phyloP scores from a whole-genome alignment of 768 basidiomycete species.

The Podaxis sp. region DNA sequence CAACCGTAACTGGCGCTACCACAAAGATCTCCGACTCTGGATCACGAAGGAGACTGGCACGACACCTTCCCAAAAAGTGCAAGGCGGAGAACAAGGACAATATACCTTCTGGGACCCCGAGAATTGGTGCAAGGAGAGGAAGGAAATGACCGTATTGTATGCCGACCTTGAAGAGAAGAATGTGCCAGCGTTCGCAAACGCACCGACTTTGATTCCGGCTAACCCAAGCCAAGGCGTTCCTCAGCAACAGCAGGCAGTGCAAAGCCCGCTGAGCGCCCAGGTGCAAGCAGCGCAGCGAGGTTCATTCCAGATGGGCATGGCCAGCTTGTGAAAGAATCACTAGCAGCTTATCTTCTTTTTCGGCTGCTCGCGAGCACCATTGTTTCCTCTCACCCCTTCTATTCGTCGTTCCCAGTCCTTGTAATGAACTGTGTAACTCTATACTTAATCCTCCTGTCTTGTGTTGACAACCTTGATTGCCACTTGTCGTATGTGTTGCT shows the following conservation, averaged over 20 bases:
- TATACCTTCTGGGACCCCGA: conserved; percentile 91
- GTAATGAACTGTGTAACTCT: conserved; percentile 14
- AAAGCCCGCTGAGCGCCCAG: conserved; percentile 36
- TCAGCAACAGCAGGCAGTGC: conserved; percentile 9
- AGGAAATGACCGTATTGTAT: conserved; percentile 74
- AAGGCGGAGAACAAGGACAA: conserved; percentile 79
- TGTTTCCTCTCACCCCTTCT: not conserved
- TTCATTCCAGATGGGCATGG: conserved; percentile 50
- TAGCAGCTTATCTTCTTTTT: conserved; percentile 13
- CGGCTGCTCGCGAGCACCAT: conserved; percentile 5
- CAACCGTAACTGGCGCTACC: conserved; percentile 94
- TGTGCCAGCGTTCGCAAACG: conserved; percentile 53
- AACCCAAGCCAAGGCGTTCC: conserved; percentile 1
- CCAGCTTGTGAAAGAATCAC: conserved; percentile 34
- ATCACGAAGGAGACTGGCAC: conserved; percentile 88
- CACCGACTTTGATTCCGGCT: conserved; percentile 27
- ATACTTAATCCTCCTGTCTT: conserved; percentile 17
- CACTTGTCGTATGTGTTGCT: conserved; percentile 9
- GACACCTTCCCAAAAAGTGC: conserved; percentile 69
- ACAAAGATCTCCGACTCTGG: conserved; percentile 83
- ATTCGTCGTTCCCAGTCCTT: conserved; percentile 14
- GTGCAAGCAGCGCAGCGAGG: conserved; percentile 34
- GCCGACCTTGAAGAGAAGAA: conserved; percentile 73
- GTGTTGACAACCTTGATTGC: conserved; percentile 13
- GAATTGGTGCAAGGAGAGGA: conserved; percentile 71